Evolutionary conservation across 2,329 filamentous ascomycete species (phyloP), one percentile per base, ranked within the genome.

Genomic region (Cryphonectria nitschkei): DNA sequence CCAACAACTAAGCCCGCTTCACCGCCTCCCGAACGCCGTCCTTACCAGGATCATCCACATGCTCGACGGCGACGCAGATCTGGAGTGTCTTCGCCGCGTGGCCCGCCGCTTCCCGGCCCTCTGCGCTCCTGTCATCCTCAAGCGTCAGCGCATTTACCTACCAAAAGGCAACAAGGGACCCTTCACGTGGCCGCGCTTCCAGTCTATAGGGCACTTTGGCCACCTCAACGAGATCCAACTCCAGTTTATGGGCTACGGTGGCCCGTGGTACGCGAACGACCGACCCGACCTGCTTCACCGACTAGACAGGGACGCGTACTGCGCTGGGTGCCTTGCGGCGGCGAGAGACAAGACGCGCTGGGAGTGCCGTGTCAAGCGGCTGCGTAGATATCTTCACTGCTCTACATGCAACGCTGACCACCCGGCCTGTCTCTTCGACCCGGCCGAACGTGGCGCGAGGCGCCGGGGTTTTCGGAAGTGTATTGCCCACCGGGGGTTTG

Each of bases 51-150:
- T 70, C 3, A 67, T 70, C 41, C 39, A 67, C 19, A 41, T 52
- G 16, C 63, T 70, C n/a, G 68, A 70, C 32, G 11, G 52, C 52
- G 52, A 54, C 19, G 22, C 22, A n/a, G 68, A 62, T 1, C 19
- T 70, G 37, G 68, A 67, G 54, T 70, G 68, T 22, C 41, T 70
- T 7, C 68, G 68, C 16, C 68, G 68, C 32, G 63, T 50, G 29
- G 41, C 68, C 2, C 52, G 68, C 32, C 50, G 11, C 32, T 69
- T 66, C 3, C 54, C n/a, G 2, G 26, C 14, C 3, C 14, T 66
- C 1, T 69, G 63, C 41, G 54, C 26, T 6, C 19, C 43, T 32
- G 29, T 46, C 37, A 65, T 69, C n/a, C 29, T n/a, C 39, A 14
- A 26, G 2, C 32, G 68, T 34, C n/a, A 56, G 11, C 52, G 52